Percentiles rank a stretch among this genome's conserved stretches.
Evolutionary conservation across 2,329 filamentous ascomycete species (phyloP).

Genomic region (Fusarium sp.): DNA sequence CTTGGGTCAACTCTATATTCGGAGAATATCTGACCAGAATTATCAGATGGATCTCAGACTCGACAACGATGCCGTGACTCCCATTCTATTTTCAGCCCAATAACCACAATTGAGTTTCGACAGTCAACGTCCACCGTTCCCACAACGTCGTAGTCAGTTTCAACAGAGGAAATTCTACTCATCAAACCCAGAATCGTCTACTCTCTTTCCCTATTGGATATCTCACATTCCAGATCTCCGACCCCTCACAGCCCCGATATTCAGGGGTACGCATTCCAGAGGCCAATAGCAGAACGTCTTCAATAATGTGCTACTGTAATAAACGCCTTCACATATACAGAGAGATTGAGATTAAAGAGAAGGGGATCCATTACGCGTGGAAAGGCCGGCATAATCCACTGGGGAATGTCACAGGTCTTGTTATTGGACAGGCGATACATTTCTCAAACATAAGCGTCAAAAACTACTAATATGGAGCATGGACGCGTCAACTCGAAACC

Average conservation of each 20-base stretch:
- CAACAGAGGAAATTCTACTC: neutral
- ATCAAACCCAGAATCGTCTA: neutral
- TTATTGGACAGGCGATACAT: constrained; percentile 19
- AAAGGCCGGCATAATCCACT: constrained; percentile 7
- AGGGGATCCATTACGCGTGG: constrained; percentile 15
- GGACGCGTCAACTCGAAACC: constrained; percentile 37
- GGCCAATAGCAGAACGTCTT: constrained; percentile 9
- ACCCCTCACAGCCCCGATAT: constrained; percentile 30
- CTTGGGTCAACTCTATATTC: neutral
- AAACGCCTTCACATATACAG: neutral
- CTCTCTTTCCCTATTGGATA: constrained; percentile 18
- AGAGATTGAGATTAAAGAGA: constrained; percentile 20
- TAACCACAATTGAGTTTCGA: constrained; percentile 22
- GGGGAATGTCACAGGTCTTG: neutral
- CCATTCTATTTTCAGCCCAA: neutral
- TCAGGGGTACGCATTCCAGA: constrained; percentile 25
- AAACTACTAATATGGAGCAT: constrained; percentile 16
- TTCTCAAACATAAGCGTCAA: constrained; percentile 27
- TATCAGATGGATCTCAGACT: constrained; percentile 4
- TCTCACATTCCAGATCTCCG: constrained; percentile 25
- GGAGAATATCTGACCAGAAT: neutral
- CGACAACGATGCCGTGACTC: neutral
- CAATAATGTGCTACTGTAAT: neutral
- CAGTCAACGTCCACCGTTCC: neutral
- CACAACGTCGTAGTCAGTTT: constrained; percentile 1